Evolutionary conservation across 1,284 basidiomycete genomes (phyloP).

Genomic region (Pyrrhoderma lamaoense): DNA sequence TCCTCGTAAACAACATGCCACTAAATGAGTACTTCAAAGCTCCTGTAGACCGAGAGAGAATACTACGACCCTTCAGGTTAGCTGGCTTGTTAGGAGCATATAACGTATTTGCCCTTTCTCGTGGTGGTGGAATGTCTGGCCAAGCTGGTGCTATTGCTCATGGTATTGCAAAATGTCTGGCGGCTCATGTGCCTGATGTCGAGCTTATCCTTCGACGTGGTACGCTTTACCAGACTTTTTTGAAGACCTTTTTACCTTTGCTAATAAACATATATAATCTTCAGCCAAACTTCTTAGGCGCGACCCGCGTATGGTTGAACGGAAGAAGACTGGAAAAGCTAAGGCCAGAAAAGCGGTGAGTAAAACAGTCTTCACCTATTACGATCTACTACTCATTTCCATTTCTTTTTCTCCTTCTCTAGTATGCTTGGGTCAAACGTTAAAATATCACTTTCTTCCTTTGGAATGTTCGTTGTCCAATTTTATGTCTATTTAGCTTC

Average conservation of each 20-base stretch:
- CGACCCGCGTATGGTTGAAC: constrained; percentile 95
- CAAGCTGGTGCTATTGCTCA: constrained; percentile 88
- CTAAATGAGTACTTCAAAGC: constrained; percentile 74
- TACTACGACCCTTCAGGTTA: constrained; percentile 79
- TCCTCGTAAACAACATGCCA: constrained; percentile 83
- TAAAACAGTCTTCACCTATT: too few species aligned
- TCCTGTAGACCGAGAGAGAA: constrained; percentile 71
- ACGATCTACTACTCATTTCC: neutral
- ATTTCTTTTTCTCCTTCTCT: constrained; percentile 16
- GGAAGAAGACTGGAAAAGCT: constrained; percentile 89
- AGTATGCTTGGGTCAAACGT: constrained; percentile 96
- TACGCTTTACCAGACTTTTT: constrained; percentile 28
- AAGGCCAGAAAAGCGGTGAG: constrained; percentile 89
- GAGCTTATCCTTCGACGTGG: constrained; percentile 67
- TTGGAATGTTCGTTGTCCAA: neutral
- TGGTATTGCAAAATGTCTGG: constrained; percentile 78
- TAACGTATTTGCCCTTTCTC: constrained; percentile 84
- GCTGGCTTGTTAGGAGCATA: constrained; percentile 85
- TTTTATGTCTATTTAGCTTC: neutral
- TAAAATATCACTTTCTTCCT: constrained; percentile 31
- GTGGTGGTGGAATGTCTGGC: constrained; percentile 86
- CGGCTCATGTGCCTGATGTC: constrained; percentile 61
- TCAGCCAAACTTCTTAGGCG: constrained; percentile 82
- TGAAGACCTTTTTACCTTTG: constrained; percentile 1
- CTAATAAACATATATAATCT: constrained; percentile 15